Evolutionary conservation across 2,329 filamentous ascomycete species (phyloP), one percentile per base, ranked within the genome.

Genomic region (Coniella lustricola): DNA sequence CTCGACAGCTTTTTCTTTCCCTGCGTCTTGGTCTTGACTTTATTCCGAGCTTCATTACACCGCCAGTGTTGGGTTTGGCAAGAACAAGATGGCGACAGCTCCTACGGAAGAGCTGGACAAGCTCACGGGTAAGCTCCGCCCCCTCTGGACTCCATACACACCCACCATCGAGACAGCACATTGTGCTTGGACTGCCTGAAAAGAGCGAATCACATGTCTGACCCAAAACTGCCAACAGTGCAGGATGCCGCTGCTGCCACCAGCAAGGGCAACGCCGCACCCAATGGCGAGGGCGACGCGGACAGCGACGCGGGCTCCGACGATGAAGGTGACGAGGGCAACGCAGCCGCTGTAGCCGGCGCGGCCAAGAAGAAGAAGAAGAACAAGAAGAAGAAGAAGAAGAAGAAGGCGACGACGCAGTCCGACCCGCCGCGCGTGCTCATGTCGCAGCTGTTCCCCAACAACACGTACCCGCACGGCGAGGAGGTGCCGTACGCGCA

Each of bases 291-390:
- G 47, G 67, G 67, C 46, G 66, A 63, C 17, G 60, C 67, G 51
- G 71, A 74, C 37, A 68, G 66, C 53, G 73, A 74, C 49, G 25
- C 25, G 10, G 73, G 76, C 47, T 75, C 72, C n/a, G 74, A 74
- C 21, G 75, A 77, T 42, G 75, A 77, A 9, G 72, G 69, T 3
- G 74, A 75, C 17, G 71, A 67, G 16, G 60, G 61, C 8, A 60
- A 62, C 13, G 64, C 64, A 7, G 69, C 67, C 20, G 65, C 65
- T 5, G 68, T 68, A 54, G 65, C 68, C 22, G 67, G 62, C 44
- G 64, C 61, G 36, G 63, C 64, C 41, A 85, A 85, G 65, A 89
- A 89, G 71, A 91, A 90, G 75, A 89, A 88, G 76, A 87, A 83
- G 74, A 84, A 81, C 69, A 79, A 82, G 63, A 82, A 81, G 65